Conservation (phyloP, 2,329 filamentous ascomycete species). For the Sclerotinia subarctica region DNA sequence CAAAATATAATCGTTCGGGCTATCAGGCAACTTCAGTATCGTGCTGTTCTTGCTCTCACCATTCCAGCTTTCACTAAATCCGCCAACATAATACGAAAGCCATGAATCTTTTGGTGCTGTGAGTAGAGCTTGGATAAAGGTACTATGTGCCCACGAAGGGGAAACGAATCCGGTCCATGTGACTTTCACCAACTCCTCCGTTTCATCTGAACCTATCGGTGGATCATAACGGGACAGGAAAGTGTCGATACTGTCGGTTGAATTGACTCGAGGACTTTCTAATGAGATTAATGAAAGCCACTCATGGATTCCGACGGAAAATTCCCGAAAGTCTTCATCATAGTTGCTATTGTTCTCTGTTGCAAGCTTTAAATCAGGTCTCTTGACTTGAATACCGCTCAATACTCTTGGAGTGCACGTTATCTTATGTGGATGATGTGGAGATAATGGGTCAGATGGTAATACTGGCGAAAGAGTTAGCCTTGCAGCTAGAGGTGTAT, state of each 20-base stretch:
- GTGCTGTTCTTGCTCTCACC: slow-evolving; percentile 50
- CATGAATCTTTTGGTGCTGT: slow-evolving; percentile 48
- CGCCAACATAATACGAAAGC: slow-evolving; percentile 54
- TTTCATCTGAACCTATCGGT: slow-evolving; percentile 41
- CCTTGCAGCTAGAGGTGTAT: slow-evolving; percentile 16
- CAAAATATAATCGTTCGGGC: slow-evolving; percentile 54
- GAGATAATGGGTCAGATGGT: slow-evolving; percentile 48
- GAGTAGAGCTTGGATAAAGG: slow-evolving; percentile 47
- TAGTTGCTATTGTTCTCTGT: slow-evolving; percentile 39
- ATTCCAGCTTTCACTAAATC: slow-evolving; percentile 47
- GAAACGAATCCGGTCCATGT: slow-evolving; percentile 60
- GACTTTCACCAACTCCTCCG: slow-evolving; percentile 46
- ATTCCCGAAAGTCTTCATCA: slow-evolving; percentile 57
- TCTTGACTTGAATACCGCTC: slow-evolving; percentile 34
- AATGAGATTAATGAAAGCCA: slow-evolving; percentile 70
- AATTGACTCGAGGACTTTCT: slow-evolving; percentile 59
- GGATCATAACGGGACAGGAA: slow-evolving; percentile 67
- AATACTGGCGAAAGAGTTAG: slow-evolving; percentile 41
- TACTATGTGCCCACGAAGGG: slow-evolving; percentile 49
- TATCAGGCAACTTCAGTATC: slow-evolving; percentile 50
- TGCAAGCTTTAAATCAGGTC: slow-evolving; percentile 35
- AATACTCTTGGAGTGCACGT: slow-evolving; percentile 39
- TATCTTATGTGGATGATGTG: slow-evolving; percentile 46
- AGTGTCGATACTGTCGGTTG: slow-evolving; percentile 59
- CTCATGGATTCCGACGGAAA: slow-evolving; percentile 64